Conservation (phyloP, 2,329 filamentous ascomycete genomes). For the Apiospora rasikravindrae region DNA sequence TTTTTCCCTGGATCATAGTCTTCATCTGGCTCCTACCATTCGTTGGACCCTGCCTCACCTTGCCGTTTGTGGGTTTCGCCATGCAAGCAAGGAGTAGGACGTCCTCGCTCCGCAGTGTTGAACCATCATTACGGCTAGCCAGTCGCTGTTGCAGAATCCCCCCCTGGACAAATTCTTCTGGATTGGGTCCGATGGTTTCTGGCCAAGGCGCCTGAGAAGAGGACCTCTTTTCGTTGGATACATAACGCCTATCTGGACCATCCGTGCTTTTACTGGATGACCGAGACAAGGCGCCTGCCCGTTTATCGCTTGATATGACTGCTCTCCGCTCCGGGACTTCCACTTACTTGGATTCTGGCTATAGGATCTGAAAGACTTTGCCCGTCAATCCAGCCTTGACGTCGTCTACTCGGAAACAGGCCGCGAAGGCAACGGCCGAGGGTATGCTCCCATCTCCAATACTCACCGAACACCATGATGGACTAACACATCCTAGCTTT, state of each 20-base stretch:
- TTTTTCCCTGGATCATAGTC: slow-evolving; percentile 32
- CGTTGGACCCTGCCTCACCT: slow-evolving; percentile 29
- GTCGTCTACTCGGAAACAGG: slow-evolving; percentile 98
- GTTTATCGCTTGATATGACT: slow-evolving; percentile 36
- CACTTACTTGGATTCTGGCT: slow-evolving; percentile 83
- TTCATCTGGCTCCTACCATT: slow-evolving; percentile 26
- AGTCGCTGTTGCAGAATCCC: slow-evolving; percentile 9
- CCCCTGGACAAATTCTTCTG: slow-evolving; percentile 28
- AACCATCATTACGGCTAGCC: slow-evolving; percentile 10
- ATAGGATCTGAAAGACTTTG: slow-evolving; percentile 99
- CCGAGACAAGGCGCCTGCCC: slow-evolving; percentile 27
- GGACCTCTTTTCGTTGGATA: slow-evolving; percentile 36
- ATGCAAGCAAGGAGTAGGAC: slow-evolving; percentile 34
- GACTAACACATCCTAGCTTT: slow-evolving; percentile 64
- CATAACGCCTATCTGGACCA: slow-evolving; percentile 26
- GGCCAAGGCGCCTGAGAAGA: slow-evolving; percentile 37
- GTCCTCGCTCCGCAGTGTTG: slow-evolving; percentile 23
- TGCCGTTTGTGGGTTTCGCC: slow-evolving; percentile 34
- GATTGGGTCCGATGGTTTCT: slow-evolving; percentile 35
- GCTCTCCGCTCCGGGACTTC: slow-evolving; percentile 57
- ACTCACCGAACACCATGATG: not conserved
- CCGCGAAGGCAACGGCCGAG: slow-evolving; percentile 89
- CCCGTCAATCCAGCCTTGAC: slow-evolving; percentile 92
- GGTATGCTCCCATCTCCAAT: slow-evolving; percentile 61
- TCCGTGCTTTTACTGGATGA: slow-evolving; percentile 27